These are phyloP conservation scores for Talaromyces sp. DNA, from an alignment of 2,329 filamentous ascomycete genomes.

Conservation along the genomic window DNA sequence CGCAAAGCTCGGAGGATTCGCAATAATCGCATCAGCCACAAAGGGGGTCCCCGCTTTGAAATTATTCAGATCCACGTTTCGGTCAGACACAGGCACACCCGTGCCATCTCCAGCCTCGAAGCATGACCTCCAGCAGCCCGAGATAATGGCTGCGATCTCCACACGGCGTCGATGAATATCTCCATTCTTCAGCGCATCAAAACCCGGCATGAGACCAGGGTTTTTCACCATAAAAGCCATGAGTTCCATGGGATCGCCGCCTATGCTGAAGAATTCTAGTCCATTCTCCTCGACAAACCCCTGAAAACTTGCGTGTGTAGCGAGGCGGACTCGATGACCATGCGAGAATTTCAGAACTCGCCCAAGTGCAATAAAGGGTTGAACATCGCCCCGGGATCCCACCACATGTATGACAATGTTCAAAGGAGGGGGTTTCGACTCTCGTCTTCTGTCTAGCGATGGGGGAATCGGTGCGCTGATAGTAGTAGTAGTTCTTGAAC, in stretches of 20 bases:
- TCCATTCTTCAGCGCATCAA: slow-evolving; percentile 70
- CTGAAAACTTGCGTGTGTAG: slow-evolving; percentile 67
- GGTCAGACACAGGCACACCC: slow-evolving; percentile 20
- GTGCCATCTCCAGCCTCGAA: slow-evolving; percentile 71
- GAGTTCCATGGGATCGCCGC: slow-evolving; percentile 69
- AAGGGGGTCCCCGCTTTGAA: slow-evolving; percentile 53
- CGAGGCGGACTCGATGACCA: slow-evolving; percentile 68
- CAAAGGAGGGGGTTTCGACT: slow-evolving; percentile 30
- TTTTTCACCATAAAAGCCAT: slow-evolving; percentile 94
- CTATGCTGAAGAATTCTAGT: slow-evolving; percentile 72
- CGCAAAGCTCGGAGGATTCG: slow-evolving; percentile 74
- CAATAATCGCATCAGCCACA: slow-evolving; percentile 83
- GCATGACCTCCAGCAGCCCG: slow-evolving; percentile 83
- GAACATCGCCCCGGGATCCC: slow-evolving; percentile 70
- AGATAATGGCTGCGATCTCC: slow-evolving; percentile 73
- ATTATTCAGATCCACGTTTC: slow-evolving; percentile 46
- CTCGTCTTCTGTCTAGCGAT: slow-evolving; percentile 62
- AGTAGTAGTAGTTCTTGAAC: slow-evolving; percentile 41
- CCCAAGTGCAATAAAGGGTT: slow-evolving; percentile 69
- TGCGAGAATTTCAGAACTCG: slow-evolving; percentile 61
- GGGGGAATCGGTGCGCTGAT: slow-evolving; percentile 53
- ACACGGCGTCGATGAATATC: slow-evolving; percentile 71
- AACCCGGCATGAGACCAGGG: slow-evolving; percentile 76
- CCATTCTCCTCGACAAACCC: slow-evolving; percentile 65
- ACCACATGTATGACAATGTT: slow-evolving; percentile 74